Evolutionary conservation across 78 protist species (phyloP), one percentile per base, ranked within the genome.

Genomic region (Dictyostelium intermedium): DNA sequence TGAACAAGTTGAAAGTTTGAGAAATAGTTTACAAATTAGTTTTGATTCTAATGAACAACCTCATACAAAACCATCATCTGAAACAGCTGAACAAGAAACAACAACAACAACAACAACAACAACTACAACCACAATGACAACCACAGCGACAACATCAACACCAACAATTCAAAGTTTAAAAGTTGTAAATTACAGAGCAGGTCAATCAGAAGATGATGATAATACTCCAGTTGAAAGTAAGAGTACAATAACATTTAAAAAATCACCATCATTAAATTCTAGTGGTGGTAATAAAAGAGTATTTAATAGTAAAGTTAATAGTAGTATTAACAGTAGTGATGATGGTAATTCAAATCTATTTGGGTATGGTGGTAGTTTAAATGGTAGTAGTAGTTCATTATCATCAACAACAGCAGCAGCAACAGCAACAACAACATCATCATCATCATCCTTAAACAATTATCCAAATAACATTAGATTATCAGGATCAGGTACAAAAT

Each of bases 111-210:
- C 14, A 8, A 0, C 35, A 66, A 66, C 18, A n/a, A n/a, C 32
- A n/a, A n/a, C 72, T 11, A n/a, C 72, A 61, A 61, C 72, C n/a
- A n/a, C n/a, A n/a, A n/a, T n/a, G n/a, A 25, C 9, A 61, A n/a
- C 10, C 0, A 9, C 14, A 66, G 27, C 35, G 27, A 66, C 14
- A 8, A 0, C 35, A 66, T 7, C 9, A 66, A 66, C 11, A 16
- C 30, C 5, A n/a, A 27, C 30, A 27, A 27, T 66, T 16, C 79
- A 72, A 72, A 34, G 47, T 34, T 72, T 72, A 72, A 72, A 72
- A 5, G 79, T 72, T 34, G 37, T 72, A 72, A 72, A 72, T 34
- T 72, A 72, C 34, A 72, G 79, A 72, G n/a, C 74, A 66, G 35
- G 39, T 25, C 39, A 34, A 13, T 34, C 37, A 34, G 35, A 30